These are phyloP conservation scores for Colletotrichum sp. DNA, from an alignment of 2,329 filamentous ascomycete genomes.

Conservation along the genomic window DNA sequence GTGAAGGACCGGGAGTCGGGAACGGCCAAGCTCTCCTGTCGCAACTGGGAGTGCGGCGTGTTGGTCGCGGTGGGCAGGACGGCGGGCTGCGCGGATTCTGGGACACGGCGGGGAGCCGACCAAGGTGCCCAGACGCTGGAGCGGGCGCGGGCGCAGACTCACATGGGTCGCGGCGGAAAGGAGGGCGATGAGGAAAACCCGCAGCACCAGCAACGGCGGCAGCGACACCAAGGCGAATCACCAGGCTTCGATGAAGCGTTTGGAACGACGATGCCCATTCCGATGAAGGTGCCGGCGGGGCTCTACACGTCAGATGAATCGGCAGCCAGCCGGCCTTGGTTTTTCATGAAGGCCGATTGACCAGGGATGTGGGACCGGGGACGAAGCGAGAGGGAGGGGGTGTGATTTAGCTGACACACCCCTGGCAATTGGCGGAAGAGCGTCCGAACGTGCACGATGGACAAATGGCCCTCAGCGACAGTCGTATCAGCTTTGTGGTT, in stretches of 20 bases:
- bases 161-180: slow-evolving; percentile 16
- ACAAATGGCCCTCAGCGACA: not conserved
- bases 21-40: slow-evolving; percentile 77
- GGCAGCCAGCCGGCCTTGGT: slow-evolving; percentile 42
- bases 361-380: not conserved
- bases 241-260: slow-evolving; percentile 1
- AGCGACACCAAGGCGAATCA: not conserved
- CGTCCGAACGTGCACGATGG: not conserved
- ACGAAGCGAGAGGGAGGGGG: not conserved
- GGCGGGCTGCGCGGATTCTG: slow-evolving; percentile 12
- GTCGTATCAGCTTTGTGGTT: not conserved
- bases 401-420: slow-evolving; percentile 3
- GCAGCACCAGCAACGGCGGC: slow-evolving; percentile 10
- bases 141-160: slow-evolving; percentile 13
- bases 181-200: slow-evolving; percentile 16
- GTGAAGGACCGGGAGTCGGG: slow-evolving; percentile 72
- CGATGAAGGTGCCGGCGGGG: slow-evolving; percentile 65
- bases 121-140: slow-evolving; percentile 16
- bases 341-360: slow-evolving; percentile 32
- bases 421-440: not conserved
- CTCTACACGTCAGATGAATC: slow-evolving; percentile 43
- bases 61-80: slow-evolving; percentile 63
- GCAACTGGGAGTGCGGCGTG: slow-evolving; percentile 97
- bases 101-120: slow-evolving; percentile 11
- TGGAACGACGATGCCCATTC: slow-evolving; percentile 58